Evolutionary conservation across 2,329 filamentous ascomycete genomes (phyloP).

Genomic region (Colletotrichum musicola): DNA sequence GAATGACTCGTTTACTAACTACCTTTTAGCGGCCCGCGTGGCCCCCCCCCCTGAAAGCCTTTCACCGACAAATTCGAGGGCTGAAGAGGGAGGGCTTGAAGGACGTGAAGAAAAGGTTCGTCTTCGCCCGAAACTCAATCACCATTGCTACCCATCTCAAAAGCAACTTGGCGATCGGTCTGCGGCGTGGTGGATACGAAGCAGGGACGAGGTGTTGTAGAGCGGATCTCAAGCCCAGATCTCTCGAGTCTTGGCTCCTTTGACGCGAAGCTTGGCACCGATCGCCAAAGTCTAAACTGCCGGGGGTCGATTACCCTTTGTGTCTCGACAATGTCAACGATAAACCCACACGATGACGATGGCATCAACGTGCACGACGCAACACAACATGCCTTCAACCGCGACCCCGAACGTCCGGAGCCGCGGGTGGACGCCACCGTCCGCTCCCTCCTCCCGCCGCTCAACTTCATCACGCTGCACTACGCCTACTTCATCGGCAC

Average conservation of each 20-base stretch:
- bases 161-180: neutral
- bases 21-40: slow-evolving; percentile 5
- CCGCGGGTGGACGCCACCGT: neutral
- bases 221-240: neutral
- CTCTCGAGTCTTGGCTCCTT: neutral
- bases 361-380: neutral
- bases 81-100: neutral
- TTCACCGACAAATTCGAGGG: slow-evolving; percentile 27
- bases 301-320: neutral
- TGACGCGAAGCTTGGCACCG: slow-evolving; percentile 3
- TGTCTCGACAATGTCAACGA: neutral
- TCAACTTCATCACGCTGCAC: slow-evolving; percentile 75
- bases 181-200: neutral
- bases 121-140: no score
- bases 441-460: slow-evolving; percentile 48
- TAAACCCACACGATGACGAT: no score
- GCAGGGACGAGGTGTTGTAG: neutral
- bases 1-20: slow-evolving; percentile 26
- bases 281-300: neutral
- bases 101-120: neutral
- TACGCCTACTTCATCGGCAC: slow-evolving; percentile 74
- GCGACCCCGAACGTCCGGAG: neutral
- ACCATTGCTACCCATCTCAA: neutral
- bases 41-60: neutral
- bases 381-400: neutral